A percentile compares a stretch with the other conserved stretches of the same genome.
These are phyloP conservation scores for Cucurbitaria berberidis DNA, from an alignment of 2,329 filamentous ascomycete genomes.

Conservation along the genomic window DNA sequence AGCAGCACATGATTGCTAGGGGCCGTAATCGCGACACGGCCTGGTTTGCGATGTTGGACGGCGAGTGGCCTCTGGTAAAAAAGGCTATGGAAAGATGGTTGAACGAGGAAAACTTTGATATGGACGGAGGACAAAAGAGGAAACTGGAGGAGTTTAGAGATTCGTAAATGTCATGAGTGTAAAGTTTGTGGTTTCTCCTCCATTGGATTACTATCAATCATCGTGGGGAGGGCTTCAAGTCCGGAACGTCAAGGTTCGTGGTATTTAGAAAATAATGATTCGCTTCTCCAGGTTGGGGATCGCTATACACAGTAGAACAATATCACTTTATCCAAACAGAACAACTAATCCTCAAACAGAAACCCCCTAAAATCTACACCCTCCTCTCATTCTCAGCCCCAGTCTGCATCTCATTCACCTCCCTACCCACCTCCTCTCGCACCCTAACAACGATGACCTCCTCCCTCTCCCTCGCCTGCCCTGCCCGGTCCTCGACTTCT, in stretches of 20 bases:
- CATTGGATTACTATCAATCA: no score
- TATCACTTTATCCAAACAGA: no score
- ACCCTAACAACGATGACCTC: neutral
- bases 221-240: no score
- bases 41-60: slow-evolving; percentile 65
- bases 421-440: neutral
- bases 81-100: slow-evolving; percentile 62
- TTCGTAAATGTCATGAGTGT: no score
- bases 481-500: neutral
- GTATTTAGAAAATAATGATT: no score
- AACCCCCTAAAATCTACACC: no score
- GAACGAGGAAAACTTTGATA: slow-evolving; percentile 61
- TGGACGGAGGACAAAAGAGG: slow-evolving; percentile 58
- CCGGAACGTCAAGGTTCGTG: no score
- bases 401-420: neutral
- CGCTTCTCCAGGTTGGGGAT: no score
- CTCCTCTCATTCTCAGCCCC: no score
- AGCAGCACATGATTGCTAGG: slow-evolving; percentile 66
- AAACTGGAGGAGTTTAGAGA: slow-evolving; percentile 50
- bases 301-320: no score
- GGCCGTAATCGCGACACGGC: slow-evolving; percentile 64
- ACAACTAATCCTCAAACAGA: no score
- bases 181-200: no score
- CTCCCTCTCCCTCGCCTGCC: neutral
- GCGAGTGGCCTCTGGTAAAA: slow-evolving; percentile 62